phyloP scores from a whole-genome alignment of 2,329 filamentous ascomycete genomes.

The Xylaria sp. region DNA sequence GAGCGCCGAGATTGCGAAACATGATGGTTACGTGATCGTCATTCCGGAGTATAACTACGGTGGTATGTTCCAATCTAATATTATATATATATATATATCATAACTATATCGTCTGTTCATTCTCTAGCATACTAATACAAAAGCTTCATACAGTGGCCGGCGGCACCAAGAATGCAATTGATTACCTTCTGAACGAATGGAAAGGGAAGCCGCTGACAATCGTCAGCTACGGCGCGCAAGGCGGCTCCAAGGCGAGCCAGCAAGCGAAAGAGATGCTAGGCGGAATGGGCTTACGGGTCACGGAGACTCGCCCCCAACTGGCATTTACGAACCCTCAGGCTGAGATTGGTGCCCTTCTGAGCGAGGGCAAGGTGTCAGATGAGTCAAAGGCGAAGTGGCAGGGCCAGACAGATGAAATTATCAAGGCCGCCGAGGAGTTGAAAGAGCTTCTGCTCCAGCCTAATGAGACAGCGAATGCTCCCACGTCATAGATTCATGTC shows the following conservation, averaged over 20 bases:
- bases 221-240: slow-evolving; percentile 64
- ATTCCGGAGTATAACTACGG: slow-evolving; percentile 69
- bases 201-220: slow-evolving; percentile 64
- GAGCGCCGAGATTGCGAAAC: slow-evolving; percentile 56
- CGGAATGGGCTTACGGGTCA: slow-evolving; percentile 49
- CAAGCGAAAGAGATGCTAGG: slow-evolving; percentile 46
- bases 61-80: slow-evolving; percentile 30
- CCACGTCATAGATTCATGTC: slow-evolving; percentile 18
- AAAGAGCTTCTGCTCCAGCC: slow-evolving; percentile 45
- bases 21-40: slow-evolving; percentile 62
- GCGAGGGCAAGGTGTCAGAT: slow-evolving; percentile 42
- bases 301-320: slow-evolving; percentile 50
- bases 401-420: slow-evolving; percentile 36
- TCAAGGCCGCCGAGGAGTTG: slow-evolving; percentile 45
- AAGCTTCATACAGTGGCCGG: slow-evolving; percentile 54
- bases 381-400: slow-evolving; percentile 43
- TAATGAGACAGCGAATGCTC: slow-evolving; percentile 32
- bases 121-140: background rate
- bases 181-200: slow-evolving; percentile 70
- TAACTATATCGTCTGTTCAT: background rate
- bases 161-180: slow-evolving; percentile 70
- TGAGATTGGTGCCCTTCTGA: slow-evolving; percentile 42
- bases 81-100: background rate
- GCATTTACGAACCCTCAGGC: slow-evolving; percentile 42
- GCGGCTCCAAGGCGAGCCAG: slow-evolving; percentile 52